Evolutionary conservation across 1,284 basidiomycete genomes (phyloP).

Genomic region (Bjerkandera adusta): DNA sequence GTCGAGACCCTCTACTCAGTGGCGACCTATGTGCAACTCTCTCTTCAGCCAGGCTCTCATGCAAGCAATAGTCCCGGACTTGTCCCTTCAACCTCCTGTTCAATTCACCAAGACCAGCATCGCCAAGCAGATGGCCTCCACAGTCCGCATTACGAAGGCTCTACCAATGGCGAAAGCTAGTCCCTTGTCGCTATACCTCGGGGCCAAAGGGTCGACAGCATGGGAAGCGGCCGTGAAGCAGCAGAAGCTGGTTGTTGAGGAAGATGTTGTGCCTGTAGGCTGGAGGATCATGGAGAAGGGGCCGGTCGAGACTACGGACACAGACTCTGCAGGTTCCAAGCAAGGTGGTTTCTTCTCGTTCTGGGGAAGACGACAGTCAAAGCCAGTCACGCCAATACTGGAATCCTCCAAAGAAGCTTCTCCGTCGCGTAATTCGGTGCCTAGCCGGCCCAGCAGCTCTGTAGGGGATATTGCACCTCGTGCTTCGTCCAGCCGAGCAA

Average conservation of each 20-base stretch:
- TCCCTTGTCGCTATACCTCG: slow-evolving; percentile 61
- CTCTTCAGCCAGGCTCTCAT: slow-evolving; percentile 23
- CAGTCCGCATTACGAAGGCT: slow-evolving; percentile 62
- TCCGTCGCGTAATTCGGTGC: slow-evolving; percentile 16
- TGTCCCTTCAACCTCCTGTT: slow-evolving; percentile 31
- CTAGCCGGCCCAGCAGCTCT: slow-evolving; percentile 12
- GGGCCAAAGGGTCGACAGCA: slow-evolving; percentile 65
- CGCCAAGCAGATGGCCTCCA: slow-evolving; percentile 54
- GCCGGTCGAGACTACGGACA: slow-evolving; percentile 17
- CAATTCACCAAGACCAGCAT: slow-evolving; percentile 54
- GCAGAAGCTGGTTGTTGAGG: slow-evolving; percentile 43
- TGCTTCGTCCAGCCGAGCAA: slow-evolving; percentile 19
- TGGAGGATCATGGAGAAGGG: slow-evolving; percentile 61
- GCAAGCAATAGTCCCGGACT: slow-evolving; percentile 28
- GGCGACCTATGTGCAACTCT: slow-evolving; percentile 1
- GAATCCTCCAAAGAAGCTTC: slow-evolving; percentile 16
- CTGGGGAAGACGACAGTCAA: slow-evolving; percentile 48
- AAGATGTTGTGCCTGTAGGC: slow-evolving; percentile 59
- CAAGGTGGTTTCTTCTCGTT: slow-evolving; percentile 65
- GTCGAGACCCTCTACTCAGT: not conserved
- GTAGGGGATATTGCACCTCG: no score
- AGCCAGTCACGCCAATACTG: slow-evolving; percentile 19
- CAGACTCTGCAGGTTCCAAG: slow-evolving; percentile 41
- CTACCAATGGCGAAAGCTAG: slow-evolving; percentile 49
- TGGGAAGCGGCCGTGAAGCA: slow-evolving; percentile 70